Evolutionary conservation across 2,329 filamentous ascomycete species (phyloP), one percentile per base, ranked within the genome.

Genomic region (Talaromyces sp.): DNA sequence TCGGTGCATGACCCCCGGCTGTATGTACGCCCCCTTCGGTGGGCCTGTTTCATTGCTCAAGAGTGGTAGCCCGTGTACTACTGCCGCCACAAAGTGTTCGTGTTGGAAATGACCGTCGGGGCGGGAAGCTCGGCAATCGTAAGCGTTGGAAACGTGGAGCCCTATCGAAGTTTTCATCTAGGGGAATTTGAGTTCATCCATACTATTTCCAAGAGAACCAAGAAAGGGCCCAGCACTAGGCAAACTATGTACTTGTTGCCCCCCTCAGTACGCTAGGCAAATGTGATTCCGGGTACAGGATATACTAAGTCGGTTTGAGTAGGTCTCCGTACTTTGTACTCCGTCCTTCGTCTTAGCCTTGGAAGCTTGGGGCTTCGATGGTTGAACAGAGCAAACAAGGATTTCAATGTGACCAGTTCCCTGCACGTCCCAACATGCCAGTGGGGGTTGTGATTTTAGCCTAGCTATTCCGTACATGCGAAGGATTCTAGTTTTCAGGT

Each of bases 111-210:
- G 20, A 45, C 14, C 7, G 10, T 24, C 35, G 44, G 55, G 51
- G 58, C 60, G 61, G 61, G 55, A 63, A 56, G 52, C 55, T 64
- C 61, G 61, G 61, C 58, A 60, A 61, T 60, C 41, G 36, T 39
- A 50, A 54, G 50, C 51, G 51, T 58, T 58, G 37, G 37, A 51
- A 55, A 58, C 57, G 54, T 61, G 56, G 57, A 61, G 48, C 47
- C 30, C 20, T 49, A 27, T 27, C 24, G 44, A 42, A 32, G 40
- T 37, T 36, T 47, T 36, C n/a, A 22, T 19, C 41, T 36, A 24
- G 19, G 13, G 17, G 22, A 5, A 27, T 39, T 47, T 33, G 27
- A 36, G 20, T 43, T 44, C 32, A 35, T 35, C 33, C 33, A 35
- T 29, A 35, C 22, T 42, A 27, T 48, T 49, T 33, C 20, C 19